Base-by-base conservation (phyloP, 2,329 filamentous ascomycete genomes). In the Sarocladium oryzae region DNA sequence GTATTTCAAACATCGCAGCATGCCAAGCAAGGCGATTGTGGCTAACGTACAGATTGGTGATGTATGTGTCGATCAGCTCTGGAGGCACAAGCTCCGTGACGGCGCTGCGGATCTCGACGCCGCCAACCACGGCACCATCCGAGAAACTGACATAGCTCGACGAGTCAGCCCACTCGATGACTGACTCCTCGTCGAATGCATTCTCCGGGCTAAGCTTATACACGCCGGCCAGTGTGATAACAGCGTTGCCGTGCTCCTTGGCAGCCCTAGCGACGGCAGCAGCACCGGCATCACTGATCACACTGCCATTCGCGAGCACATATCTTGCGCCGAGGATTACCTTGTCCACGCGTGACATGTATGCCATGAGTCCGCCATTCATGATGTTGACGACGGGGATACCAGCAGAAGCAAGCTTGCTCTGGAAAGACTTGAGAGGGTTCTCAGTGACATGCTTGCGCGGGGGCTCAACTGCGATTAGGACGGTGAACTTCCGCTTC, bases 301-400 rank as follows among this genome's bases (percentile, higher is more conserved):
- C 80, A 6, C 88, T 88, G 49, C 93, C 93, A 61, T 95, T 93
- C 48, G 89, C 88, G 41, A 95, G 82, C 24, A 99, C 88, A 3
- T 88, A 86, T 62, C 91, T 86, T 5, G 92, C 92, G 11, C 88
- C 86, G 6, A 99, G 76, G 46, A 99, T 88, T 55, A 99, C 92
- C 72, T 96, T 96, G 75, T 92, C 95, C 60, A 96, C 89, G 54
- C 87, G 84, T 8, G 91, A 88, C 88, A 99, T 97, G 61, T 97
- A 88, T 1, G 91, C 90, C 71, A 91, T 95, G 51, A 95, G 79
- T 9, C 89, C 88, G 7, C 84, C 86, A 67, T 95, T 91, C 38
- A 89, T 84, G 51, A 97, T 84, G 54, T 88, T 79, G 58, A 96
- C 87, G 37, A 95, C 86, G 1, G 82, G 86, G 51, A 95, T 87